Base-by-base conservation (phyloP, 176 grass and related monocot genomes). In the Eleusine coracana region DNA sequence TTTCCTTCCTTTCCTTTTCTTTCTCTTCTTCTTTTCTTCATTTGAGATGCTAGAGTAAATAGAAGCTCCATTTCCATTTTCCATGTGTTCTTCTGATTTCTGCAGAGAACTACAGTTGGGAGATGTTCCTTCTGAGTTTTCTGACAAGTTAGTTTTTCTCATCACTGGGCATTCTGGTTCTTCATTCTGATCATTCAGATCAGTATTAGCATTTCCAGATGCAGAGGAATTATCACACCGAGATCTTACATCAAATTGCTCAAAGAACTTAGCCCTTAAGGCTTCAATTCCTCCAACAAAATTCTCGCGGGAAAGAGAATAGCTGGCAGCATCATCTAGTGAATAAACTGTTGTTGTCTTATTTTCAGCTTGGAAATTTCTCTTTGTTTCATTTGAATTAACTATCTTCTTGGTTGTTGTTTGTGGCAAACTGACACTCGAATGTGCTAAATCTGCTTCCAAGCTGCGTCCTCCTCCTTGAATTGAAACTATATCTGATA, bases 331-430 rank as follows among this genome's bases (percentile, higher is more conserved):
- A 80, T 6, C 65, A 77, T 61, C 40, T 23, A 55, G 15, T 0
- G 0, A 20, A 74, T 70, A 84, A 74, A 9, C 21, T 39, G 80
- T 37, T 62, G n/a, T 34, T 10, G 3, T 63, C 63, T 80, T 75
- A 75, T 61, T 80, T 69, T 70, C 70, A 70, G 3, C 75, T 41
- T 69, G 87, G 36, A 68, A 68, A 79, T 84, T 74, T 66, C 6
- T 80, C 70, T 49, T 68, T 80, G 61, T 59, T 20, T 45, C 61
- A 40, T 73, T 38, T 59, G 78, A 82, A 50, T 48, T 58, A 29
- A 37, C 9, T 37, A 72, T 21, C 58, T 77, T 75, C 27, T 77
- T 56, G 39, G 78, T 67, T 18, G 20, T 27, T 59, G 10, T 66
- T 18, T 82, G 78, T 4, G 28, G 25, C 37, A 28, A 77, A 67